Base-by-base conservation (phyloP, 192 early-diverging fungal species). In the Coemansia pectinata region DNA sequence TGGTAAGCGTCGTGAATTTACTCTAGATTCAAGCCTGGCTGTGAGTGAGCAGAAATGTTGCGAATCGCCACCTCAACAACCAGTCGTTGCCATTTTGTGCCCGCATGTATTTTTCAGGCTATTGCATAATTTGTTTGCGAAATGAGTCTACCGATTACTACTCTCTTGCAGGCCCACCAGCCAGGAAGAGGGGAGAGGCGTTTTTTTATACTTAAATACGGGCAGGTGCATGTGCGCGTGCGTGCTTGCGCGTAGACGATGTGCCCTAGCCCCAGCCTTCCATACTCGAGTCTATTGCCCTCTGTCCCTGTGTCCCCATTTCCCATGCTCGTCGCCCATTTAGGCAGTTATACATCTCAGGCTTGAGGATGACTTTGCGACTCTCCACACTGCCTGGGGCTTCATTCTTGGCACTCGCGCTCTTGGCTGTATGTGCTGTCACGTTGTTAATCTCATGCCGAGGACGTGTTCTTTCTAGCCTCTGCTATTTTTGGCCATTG, bases 221-320 rank as follows among this genome's bases (percentile, higher is more conserved):
- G 55, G 6, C 55, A 58, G 15, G 29, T 29, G 15, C 31, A 17
- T 31, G 8, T n/a, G 29, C 33, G 36, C 15, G 19, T 61, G 59
- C n/a, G 19, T 52, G 48, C 48, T 2, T 31, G 25, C 27, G 9
- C 19, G 8, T 23, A 11, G 31, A 57, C 5, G 27, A 14, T 27
- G 55, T 57, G 25, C 29, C 31, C 31, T 23, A 29, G 52, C 55
- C 38, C 58, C 38, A 61, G 36, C 17, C 17, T 40, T 40, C 15
- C 59, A 61, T 61, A 40, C 59, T 61, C 19, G 33, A 58, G 59
- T 36, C 59, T 36, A 17, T 33, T 17, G 11, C 14, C 19, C 55
- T 57, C 55, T n/a, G 31, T 12, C 31, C 55, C 55, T n/a, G 14
- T 40, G 59, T 61, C 59, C 38, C 59, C 59, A 21, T 61, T 61